phyloP scores from a whole-genome alignment of 352 stramenopile genomes.

The Phytophthora nicotianae region DNA sequence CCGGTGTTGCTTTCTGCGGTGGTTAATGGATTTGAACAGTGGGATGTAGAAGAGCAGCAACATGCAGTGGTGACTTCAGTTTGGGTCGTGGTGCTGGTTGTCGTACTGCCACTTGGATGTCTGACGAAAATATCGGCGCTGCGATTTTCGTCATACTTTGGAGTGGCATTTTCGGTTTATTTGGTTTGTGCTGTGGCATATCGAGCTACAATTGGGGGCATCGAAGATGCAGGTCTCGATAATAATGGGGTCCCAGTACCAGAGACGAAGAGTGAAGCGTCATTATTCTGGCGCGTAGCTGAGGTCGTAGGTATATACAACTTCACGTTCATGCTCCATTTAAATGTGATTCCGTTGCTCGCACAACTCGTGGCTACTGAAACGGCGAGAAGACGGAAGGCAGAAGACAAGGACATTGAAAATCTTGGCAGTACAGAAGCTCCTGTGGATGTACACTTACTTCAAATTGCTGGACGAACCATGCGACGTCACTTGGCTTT shows the following conservation, averaged over 20 bases:
- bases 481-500: slow-evolving; percentile 60
- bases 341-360: slow-evolving; percentile 80
- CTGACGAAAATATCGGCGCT: slow-evolving; percentile 78
- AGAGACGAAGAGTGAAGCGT: slow-evolving; percentile 4
- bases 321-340: slow-evolving; percentile 84
- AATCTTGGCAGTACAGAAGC: slow-evolving; percentile 11
- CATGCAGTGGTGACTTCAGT: slow-evolving; percentile 41
- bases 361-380: slow-evolving; percentile 54
- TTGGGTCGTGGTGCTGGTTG: slow-evolving; percentile 65
- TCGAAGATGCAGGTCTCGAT: slow-evolving; percentile 1
- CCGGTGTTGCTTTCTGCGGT: slow-evolving; percentile 53
- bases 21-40: slow-evolving; percentile 23
- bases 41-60: slow-evolving; percentile 39
- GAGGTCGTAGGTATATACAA: slow-evolving; percentile 84
- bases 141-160: slow-evolving; percentile 77
- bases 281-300: slow-evolving; percentile 54
- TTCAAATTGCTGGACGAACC: slow-evolving; percentile 28
- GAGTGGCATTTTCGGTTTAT: slow-evolving; percentile 73
- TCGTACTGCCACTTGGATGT: slow-evolving; percentile 68
- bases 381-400: slow-evolving; percentile 12
- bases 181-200: slow-evolving; percentile 68
- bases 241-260: not conserved
- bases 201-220: slow-evolving; percentile 37
- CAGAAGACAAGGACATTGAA: slow-evolving; percentile 15
- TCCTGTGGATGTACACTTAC: slow-evolving; percentile 19